Percentiles rank a stretch among this genome's conserved stretches.
These are phyloP conservation scores for Pulveroboletus frians DNA, from an alignment of 768 basidiomycete genomes.

Conservation along the genomic window DNA sequence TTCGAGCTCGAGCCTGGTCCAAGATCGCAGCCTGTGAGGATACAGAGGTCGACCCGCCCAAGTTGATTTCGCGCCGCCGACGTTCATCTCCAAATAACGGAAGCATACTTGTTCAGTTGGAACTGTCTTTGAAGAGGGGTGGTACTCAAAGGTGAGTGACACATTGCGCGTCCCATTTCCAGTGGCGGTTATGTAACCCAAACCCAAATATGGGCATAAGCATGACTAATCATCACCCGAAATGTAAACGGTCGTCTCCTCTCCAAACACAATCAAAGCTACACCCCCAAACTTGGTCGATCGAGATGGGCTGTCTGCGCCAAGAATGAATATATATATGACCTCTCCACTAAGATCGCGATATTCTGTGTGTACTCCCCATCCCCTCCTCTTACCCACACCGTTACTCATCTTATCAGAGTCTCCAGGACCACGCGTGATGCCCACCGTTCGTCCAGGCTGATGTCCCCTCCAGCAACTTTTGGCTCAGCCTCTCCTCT, in stretches of 20 bases:
- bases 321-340: no score
- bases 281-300: no score
- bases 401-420: slow-evolving; percentile 72
- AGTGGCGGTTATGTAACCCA: neutral
- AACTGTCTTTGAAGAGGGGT: neutral
- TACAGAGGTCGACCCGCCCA: slow-evolving; percentile 58
- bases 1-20: slow-evolving; percentile 53
- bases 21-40: slow-evolving; percentile 54
- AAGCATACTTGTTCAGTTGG: slow-evolving; percentile 24
- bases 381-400: neutral
- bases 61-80: slow-evolving; percentile 62
- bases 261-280: no score
- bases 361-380: slow-evolving; percentile 62
- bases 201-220: neutral
- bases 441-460: slow-evolving; percentile 29
- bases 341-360: slow-evolving; percentile 70
- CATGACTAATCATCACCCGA: neutral
- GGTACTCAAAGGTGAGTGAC: neutral
- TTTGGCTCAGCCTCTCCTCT: slow-evolving; percentile 44
- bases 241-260: no score
- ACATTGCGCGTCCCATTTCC: no score
- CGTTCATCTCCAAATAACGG: slow-evolving; percentile 49
- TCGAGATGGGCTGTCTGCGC: no score
- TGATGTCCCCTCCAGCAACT: slow-evolving; percentile 13
- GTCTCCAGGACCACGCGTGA: slow-evolving; percentile 55